Evolutionary conservation across 169 alveolate species (phyloP), one percentile per base, ranked within the genome.

Genomic region (Eimeria brunetti): DNA sequence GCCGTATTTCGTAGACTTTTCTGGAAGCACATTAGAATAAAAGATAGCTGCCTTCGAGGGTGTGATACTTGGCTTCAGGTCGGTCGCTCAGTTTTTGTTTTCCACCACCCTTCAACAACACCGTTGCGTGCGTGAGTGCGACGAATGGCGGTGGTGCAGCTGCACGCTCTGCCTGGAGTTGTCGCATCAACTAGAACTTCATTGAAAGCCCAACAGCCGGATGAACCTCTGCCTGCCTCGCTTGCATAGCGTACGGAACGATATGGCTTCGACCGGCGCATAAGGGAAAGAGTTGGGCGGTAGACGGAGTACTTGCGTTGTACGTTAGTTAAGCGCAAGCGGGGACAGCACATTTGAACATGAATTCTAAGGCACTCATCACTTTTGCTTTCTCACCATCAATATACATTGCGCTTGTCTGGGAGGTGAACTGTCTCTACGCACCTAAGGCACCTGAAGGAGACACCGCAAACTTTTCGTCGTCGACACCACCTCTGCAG

Each of bases 391-490:
- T 69, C 33, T 0, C 33, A 0, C 49, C 12, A 73, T 20, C 30
- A 69, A 33, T 69, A 69, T 69, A 33, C 24, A 1, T 69, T 69
- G 16, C 46, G 80, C 24, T 36, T 9, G 33, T 33, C 9, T 69
- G 80, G 51, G 80, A 14, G 27, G 51, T 9, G 1, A 36, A 18
- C 41, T 38, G 33, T 7, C 53, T 18, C 36, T 73, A 20, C 33
- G 53, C 83, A 73, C 83, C 56, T 73, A 73, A 73, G 18, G 33
- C 83, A 6, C 83, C 33, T n/a, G 83, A 12, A 73, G 83, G 33
- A 38, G 18, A 33, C 83, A 38, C 53, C n/a, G 33, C 38, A 36
- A 14, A 38, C 83, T 38, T 38, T 41, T 41, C 46, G 46, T 41
- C 83, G 44, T 33, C 83, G 33, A 73, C 6, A 51, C 38, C 33